These are phyloP conservation scores for Apium graveolens DNA, from an alignment of 129 eudicot genomes.

Conservation along the genomic window DNA sequence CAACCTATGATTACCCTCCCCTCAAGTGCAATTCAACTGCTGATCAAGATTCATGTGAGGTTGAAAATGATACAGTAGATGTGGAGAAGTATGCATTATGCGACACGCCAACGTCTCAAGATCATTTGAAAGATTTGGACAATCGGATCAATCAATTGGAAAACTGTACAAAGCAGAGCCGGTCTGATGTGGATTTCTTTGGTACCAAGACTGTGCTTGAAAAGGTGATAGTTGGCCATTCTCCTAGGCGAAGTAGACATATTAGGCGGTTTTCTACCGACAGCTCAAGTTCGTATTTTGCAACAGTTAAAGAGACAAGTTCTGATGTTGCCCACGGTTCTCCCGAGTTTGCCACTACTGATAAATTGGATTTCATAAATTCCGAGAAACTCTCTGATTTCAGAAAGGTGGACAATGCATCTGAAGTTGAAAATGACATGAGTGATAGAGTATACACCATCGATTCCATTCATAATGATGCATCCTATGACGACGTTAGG, in stretches of 20 bases:
- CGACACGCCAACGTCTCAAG: constrained; percentile 55
- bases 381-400: constrained; percentile 34
- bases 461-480: constrained; percentile 53
- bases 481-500: constrained; percentile 19
- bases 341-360: constrained; percentile 34
- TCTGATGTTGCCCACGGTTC: constrained; percentile 32
- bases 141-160: constrained; percentile 64
- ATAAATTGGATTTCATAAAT: constrained; percentile 30
- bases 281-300: constrained; percentile 31
- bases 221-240: constrained; percentile 71
- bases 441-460: constrained; percentile 74
- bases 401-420: constrained; percentile 46
- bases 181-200: constrained; percentile 37
- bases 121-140: constrained; percentile 65
- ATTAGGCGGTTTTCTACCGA: constrained; percentile 50
- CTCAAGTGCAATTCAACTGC: constrained; percentile 58
- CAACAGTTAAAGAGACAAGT: constrained; percentile 42
- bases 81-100: constrained; percentile 72
- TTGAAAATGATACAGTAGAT: constrained; percentile 45
- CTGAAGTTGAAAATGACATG: constrained; percentile 75
- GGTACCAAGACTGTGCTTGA: constrained; percentile 46
- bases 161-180: constrained; percentile 44
- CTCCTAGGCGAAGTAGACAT: constrained; percentile 60
- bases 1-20: constrained; percentile 62
- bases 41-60: constrained; percentile 35